These are phyloP conservation scores for Diplodia corticola DNA, from an alignment of 2,329 filamentous ascomycete species.

Conservation along the genomic window DNA sequence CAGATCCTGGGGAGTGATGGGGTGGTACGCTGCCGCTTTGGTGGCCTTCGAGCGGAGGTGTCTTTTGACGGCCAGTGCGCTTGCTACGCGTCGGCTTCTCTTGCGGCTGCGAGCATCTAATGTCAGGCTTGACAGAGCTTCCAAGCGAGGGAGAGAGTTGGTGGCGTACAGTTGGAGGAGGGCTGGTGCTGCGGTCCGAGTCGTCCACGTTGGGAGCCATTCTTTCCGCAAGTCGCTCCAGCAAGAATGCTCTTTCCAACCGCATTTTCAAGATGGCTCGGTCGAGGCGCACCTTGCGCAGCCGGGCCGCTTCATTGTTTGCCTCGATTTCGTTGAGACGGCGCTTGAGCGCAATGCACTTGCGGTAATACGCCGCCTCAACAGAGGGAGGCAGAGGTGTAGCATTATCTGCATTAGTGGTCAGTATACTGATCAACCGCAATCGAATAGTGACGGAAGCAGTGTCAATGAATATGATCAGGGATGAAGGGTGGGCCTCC, in stretches of 20 bases:
- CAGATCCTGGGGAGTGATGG: slow-evolving; percentile 28
- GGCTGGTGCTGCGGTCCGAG: slow-evolving; percentile 75
- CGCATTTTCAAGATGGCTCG: slow-evolving; percentile 90
- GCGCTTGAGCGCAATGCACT: slow-evolving; percentile 92
- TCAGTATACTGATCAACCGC: not conserved
- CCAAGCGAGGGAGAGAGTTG: not conserved
- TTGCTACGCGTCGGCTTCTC: slow-evolving; percentile 76
- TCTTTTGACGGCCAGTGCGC: slow-evolving; percentile 61
- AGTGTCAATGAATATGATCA: not conserved
- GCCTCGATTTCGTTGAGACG: slow-evolving; percentile 90
- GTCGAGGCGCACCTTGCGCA: slow-evolving; percentile 76
- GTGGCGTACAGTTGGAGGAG: slow-evolving; percentile 69
- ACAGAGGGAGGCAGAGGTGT: slow-evolving; percentile 75
- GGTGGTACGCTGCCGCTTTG: slow-evolving; percentile 25
- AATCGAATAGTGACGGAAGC: not conserved
- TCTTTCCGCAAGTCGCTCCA: slow-evolving; percentile 50
- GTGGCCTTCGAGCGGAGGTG: slow-evolving; percentile 32
- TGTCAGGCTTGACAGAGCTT: slow-evolving; percentile 4
- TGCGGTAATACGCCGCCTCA: slow-evolving; percentile 91
- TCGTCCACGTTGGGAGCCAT: slow-evolving; percentile 55
- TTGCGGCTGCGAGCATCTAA: slow-evolving; percentile 58
- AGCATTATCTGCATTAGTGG: not conserved
- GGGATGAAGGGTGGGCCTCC: not conserved
- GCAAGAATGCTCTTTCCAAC: slow-evolving; percentile 69
- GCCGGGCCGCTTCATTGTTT: slow-evolving; percentile 79